Evolutionary conservation across 768 basidiomycete genomes (phyloP).

Genomic region (Tylopilus sp.): DNA sequence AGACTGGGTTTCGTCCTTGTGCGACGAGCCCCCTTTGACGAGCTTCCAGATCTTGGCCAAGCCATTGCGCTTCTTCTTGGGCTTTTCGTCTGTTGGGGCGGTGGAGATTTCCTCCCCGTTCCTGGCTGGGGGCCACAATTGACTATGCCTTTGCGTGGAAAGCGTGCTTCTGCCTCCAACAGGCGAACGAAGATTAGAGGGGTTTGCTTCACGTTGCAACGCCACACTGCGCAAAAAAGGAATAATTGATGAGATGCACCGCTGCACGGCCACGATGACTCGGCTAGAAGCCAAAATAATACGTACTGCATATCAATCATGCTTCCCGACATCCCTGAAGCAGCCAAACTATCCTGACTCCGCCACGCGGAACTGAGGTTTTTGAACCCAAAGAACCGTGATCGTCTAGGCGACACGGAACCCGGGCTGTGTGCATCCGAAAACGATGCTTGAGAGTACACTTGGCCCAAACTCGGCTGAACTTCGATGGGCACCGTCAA

Average conservation of each 20-base stretch:
- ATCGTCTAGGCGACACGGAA: conserved; percentile 63
- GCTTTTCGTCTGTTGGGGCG: conserved; percentile 39
- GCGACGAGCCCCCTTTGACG: conserved; percentile 56
- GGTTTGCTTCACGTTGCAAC: conserved; percentile 61
- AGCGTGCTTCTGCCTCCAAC: conserved; percentile 34
- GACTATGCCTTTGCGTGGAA: conserved; percentile 44
- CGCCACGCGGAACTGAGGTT: conserved; percentile 70
- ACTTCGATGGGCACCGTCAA: conserved; percentile 57
- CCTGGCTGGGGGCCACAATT: conserved; percentile 47
- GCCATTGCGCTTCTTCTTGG: conserved; percentile 78
- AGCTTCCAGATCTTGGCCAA: conserved; percentile 79
- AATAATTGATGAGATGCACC: conserved; percentile 6
- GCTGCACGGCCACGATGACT: background rate
- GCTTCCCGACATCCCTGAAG: conserved; percentile 80
- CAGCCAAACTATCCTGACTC: conserved; percentile 78
- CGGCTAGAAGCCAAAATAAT: conserved; percentile 1
- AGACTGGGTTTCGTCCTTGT: conserved; percentile 33
- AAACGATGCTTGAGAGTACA: conserved; percentile 76
- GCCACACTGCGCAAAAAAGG: conserved; percentile 52
- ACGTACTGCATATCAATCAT: conserved; percentile 94
- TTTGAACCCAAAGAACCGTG: conserved; percentile 75
- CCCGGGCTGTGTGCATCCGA: conserved; percentile 75
- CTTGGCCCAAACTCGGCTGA: conserved; percentile 55
- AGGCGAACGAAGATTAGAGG: conserved; percentile 30
- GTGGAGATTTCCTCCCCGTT: conserved; percentile 29